A percentile compares a stretch with the other conserved stretches of the same genome.
These are phyloP conservation scores for Chimonanthus praecox DNA, from an alignment of 164 flowering plant genomes.

Conservation along the genomic window DNA sequence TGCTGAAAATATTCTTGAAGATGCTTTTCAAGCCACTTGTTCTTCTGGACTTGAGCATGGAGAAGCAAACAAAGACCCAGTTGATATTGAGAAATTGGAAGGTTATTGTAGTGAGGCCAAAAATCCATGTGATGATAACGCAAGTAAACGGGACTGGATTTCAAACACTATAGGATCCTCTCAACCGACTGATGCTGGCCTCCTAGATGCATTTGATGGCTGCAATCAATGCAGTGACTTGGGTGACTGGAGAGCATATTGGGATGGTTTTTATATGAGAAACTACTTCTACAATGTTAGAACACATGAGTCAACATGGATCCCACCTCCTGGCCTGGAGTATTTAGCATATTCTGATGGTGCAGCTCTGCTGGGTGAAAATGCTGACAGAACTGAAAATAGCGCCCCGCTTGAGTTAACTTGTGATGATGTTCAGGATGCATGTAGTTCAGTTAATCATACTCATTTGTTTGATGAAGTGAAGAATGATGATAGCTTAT, in stretches of 20 bases:
- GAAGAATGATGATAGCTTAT: constrained; percentile 7
- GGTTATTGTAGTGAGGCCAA: constrained; percentile 11
- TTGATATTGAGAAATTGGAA: constrained; percentile 15
- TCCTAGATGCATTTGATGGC: constrained; percentile 14
- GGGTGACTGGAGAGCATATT: constrained; percentile 59
- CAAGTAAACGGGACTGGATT: constrained; percentile 12
- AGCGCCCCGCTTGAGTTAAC: constrained; percentile 11
- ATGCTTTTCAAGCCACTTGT: constrained; percentile 17
- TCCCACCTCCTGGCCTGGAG: constrained; percentile 68
- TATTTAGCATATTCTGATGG: constrained; percentile 18
- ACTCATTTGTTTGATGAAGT: constrained; percentile 13
- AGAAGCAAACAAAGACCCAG: constrained; percentile 12
- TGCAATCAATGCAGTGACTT: constrained; percentile 12
- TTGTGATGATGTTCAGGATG: constrained; percentile 10
- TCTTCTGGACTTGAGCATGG: constrained; percentile 11
- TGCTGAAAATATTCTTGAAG: constrained; percentile 18
- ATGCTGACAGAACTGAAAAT: constrained; percentile 17
- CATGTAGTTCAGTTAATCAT: constrained; percentile 14
- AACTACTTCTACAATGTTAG: constrained; percentile 60
- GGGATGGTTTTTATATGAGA: constrained; percentile 65
- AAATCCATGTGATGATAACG: constrained; percentile 16
- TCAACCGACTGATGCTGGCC: constrained; percentile 11
- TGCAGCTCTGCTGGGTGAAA: constrained; percentile 15
- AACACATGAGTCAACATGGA: constrained; percentile 75
- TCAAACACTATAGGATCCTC: constrained; percentile 14